Percentiles rank a stretch among this genome's conserved stretches.
phyloP scores from a whole-genome alignment of 169 alveolate species.

The Plasmodium inui region DNA sequence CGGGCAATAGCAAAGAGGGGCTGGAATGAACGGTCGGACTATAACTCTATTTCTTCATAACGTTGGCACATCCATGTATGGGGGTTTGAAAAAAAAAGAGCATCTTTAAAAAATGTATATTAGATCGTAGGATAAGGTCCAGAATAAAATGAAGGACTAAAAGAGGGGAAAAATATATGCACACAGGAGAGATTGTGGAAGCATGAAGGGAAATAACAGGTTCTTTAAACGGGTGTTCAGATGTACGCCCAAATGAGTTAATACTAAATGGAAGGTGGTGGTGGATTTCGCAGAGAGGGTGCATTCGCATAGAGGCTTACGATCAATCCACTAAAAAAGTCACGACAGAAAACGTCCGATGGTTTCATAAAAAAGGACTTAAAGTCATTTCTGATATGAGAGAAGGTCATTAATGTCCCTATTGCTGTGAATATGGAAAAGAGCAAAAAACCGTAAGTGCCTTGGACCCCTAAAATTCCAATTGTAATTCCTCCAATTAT shows the following conservation, averaged over 20 bases:
- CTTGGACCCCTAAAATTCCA: slow-evolving; percentile 70
- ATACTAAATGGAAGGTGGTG: not conserved
- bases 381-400: slow-evolving; percentile 33
- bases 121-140: slow-evolving; percentile 71
- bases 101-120: slow-evolving; percentile 45
- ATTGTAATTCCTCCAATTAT: slow-evolving; percentile 67
- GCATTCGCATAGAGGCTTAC: not conserved
- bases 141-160: slow-evolving; percentile 61
- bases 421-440: slow-evolving; percentile 39
- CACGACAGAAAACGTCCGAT: slow-evolving; percentile 20
- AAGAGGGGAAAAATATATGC: not conserved
- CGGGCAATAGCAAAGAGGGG: not conserved
- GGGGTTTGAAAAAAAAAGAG: not conserved
- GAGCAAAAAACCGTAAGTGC: slow-evolving; percentile 50
- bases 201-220: not conserved
- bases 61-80: not conserved
- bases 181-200: not conserved
- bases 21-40: not conserved
- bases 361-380: slow-evolving; percentile 43
- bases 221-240: not conserved
- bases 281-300: not conserved
- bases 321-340: slow-evolving; percentile 70
- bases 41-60: not conserved
- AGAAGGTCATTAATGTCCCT: slow-evolving; percentile 56
- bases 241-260: not conserved